phyloP scores from a whole-genome alignment of 768 basidiomycete species.

The Rickenella mellea region DNA sequence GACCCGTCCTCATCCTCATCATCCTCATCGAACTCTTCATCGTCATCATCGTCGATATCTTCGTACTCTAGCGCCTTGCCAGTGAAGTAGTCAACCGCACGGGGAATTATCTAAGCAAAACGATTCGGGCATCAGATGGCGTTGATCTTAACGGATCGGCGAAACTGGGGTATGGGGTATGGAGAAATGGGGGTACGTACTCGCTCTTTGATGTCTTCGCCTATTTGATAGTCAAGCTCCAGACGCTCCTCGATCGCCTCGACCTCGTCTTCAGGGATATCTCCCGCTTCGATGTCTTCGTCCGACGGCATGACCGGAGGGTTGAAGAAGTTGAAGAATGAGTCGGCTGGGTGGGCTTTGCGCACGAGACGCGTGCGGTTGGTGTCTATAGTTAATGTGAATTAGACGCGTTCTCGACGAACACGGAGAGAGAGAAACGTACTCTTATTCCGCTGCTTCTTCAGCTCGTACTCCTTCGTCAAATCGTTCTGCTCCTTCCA shows the following conservation, averaged over 20 bases:
- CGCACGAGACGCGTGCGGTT: constrained; percentile 75
- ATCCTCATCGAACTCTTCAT: constrained; percentile 49
- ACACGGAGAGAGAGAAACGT: constrained; percentile 15
- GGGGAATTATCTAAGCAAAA: constrained; percentile 73
- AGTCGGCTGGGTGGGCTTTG: constrained; percentile 85
- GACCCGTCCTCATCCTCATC: constrained; percentile 48
- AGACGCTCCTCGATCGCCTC: constrained; percentile 89
- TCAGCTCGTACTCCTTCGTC: constrained; percentile 95
- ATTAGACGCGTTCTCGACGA: not conserved
- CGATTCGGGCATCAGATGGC: not conserved
- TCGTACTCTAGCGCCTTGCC: constrained; percentile 91
- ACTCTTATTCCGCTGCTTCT: constrained; percentile 99
- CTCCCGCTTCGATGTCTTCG: constrained; percentile 56
- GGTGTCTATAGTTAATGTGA: constrained; percentile 40
- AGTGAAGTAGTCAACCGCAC: constrained; percentile 95
- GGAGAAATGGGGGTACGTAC: constrained; percentile 25
- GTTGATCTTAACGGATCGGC: constrained; percentile 1
- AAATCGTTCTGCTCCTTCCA: constrained; percentile 99
- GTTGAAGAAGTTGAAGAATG: constrained; percentile 98
- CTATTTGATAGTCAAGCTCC: constrained; percentile 96
- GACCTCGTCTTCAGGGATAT: constrained; percentile 75
- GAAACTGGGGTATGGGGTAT: not conserved
- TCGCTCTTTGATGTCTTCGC: constrained; percentile 97
- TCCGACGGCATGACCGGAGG: constrained; percentile 69
- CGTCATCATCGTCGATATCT: constrained; percentile 23